phyloP scores from a whole-genome alignment of 2,329 filamentous ascomycete species.

The Sporothrix brasiliensis region DNA sequence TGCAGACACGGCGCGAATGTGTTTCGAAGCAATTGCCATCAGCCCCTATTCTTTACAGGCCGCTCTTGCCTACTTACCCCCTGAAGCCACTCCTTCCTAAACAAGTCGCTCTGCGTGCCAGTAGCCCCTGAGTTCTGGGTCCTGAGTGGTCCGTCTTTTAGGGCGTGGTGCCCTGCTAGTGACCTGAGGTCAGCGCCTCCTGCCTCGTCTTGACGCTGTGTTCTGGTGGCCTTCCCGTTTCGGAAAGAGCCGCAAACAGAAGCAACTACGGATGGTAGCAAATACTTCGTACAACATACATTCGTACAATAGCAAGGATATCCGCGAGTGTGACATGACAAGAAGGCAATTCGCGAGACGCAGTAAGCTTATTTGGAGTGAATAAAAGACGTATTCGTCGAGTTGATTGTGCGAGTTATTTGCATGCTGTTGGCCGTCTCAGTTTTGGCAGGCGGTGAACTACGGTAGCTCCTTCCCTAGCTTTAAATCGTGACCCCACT shows the following conservation, averaged over 20 bases:
- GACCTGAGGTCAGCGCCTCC: neutral
- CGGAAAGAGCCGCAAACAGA: neutral
- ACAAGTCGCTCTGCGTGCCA: neutral
- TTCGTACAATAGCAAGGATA: neutral
- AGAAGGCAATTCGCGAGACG: neutral
- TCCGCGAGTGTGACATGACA: neutral
- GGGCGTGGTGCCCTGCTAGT: neutral
- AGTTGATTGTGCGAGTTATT: neutral
- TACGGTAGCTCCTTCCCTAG: neutral
- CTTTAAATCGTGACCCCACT: conserved; percentile 6
- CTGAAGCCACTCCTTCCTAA: neutral
- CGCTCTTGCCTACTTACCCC: neutral
- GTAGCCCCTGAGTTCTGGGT: neutral
- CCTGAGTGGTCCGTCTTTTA: neutral
- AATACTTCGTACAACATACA: neutral
- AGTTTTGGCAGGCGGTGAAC: conserved; percentile 19
- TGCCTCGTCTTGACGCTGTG: neutral
- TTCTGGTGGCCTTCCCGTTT: conserved; percentile 16
- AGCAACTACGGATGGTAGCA: neutral
- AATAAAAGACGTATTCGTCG: too few relatives aligned
- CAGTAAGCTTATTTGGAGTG: neutral
- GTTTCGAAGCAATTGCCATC: conserved; percentile 22
- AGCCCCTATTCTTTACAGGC: conserved; percentile 4
- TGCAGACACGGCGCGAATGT: neutral
- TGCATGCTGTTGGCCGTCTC: too few relatives aligned